Base-by-base conservation (phyloP, 495 filamentous ascomycete species). In the Daldinia bambusicola region DNA sequence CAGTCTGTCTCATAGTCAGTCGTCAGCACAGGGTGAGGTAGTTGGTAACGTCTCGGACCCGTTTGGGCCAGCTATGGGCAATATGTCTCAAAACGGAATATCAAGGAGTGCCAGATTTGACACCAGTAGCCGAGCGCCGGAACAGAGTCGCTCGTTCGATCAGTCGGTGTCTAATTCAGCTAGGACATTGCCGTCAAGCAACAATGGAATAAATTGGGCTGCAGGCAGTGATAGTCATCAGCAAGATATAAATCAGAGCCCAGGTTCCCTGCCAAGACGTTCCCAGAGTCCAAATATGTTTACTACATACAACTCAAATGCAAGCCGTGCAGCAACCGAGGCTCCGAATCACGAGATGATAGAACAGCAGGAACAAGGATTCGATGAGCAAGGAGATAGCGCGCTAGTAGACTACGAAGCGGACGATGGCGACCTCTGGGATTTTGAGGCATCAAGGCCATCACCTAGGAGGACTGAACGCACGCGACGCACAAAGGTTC, bases 391-490 rank as follows among this genome's bases (percentile, higher is more conserved):
- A 0, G 40, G 55, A 13, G 51, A 50, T 55, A 60, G 60, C 14
- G 61, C 50, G 20, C 4, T 52, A 10, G 36, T 16, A 14, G 55
- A 70, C 16, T 50, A 63, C 6, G 77, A 81, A 4, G 80, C 77
- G 2, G 78, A 81, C 2, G 79, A 83, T 14, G 75, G 78, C 7
- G 84, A 86, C 70, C 69, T 84, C 2, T 85, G 80, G 78, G 80
- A 79, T n/a, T 53, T 84, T 43, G 83, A 84, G 57, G 83, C 81
- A 45, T 75, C 77, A 56, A 79, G 82, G 9, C 69, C 74, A 26
- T 78, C 78, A 0, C 79, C 83, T 6, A 72, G 57, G 31, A 73
- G 51, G 36, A 70, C 63, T 67, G 76, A 75, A 18, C 60, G 75
- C 62, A 57, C 66, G 59, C 72, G 70, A 56, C 68, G 61, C 67